Evolutionary conservation across 2,329 filamentous ascomycete genomes (phyloP).

Genomic region (Waltergamsia citrina): DNA sequence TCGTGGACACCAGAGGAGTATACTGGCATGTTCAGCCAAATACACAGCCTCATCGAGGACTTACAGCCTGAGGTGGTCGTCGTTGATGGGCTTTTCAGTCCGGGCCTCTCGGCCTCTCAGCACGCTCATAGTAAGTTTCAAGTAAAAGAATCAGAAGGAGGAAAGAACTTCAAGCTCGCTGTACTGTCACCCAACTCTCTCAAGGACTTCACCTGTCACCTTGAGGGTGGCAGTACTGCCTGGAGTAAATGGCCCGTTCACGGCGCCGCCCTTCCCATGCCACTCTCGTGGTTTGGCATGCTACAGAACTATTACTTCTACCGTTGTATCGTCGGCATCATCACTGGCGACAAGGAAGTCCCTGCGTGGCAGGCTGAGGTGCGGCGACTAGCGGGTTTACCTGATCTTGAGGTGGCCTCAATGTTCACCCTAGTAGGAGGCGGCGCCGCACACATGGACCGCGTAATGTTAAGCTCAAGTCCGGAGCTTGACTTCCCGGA

Average conservation of each 20-base stretch:
- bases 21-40: background rate
- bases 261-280: background rate
- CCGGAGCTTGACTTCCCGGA: slow-evolving; percentile 28
- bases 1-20: slow-evolving; percentile 1
- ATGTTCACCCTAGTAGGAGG: slow-evolving; percentile 1
- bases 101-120: background rate
- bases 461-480: background rate
- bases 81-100: slow-evolving; percentile 1
- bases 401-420: background rate
- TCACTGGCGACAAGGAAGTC: background rate
- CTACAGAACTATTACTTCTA: background rate
- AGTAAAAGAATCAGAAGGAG: no score
- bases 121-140: no score
- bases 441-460: background rate
- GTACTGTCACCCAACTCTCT: slow-evolving; percentile 1
- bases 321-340: background rate
- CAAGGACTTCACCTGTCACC: slow-evolving; percentile 3
- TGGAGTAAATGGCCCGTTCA: slow-evolving; percentile 3
- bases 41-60: background rate
- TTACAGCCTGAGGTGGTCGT: background rate
- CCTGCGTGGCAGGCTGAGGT: background rate
- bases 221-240: background rate
- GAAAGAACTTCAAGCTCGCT: background rate
- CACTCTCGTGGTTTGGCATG: background rate
- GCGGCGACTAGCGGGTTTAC: background rate